Base-by-base conservation (phyloP, 2,329 filamentous ascomycete species). In the Colletotrichum chrysophilum region DNA sequence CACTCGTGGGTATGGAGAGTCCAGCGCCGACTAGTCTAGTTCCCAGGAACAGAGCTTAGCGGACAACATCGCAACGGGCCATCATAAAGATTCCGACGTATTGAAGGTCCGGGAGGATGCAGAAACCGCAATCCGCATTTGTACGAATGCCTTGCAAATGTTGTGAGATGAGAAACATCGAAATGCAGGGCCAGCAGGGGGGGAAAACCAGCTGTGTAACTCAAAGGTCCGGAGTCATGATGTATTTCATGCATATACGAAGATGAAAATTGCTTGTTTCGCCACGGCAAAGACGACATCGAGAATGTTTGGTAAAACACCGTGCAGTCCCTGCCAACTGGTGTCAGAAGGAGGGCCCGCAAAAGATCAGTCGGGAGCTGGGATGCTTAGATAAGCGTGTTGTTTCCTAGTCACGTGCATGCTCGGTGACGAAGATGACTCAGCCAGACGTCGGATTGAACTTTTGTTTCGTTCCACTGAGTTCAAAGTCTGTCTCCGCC, bases 241-340 rank as follows among this genome's bases (percentile, higher is more conserved):
- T 58, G 13, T 36, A 64, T 65, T 58, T 32, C 36, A 14, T 71
- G 48, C 61, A 74, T 58, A 70, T 61, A 71, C 66, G 36, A 66
- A 66, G 36, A 36, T 55, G 60, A 38, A 24, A 36, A 12, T 71
- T 62, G n/a, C 61, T 55, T 55, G 56, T 74, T 74, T 74, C 12
- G 55, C 24, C 28, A 24, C 24, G 36, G 61, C 18, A 58, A 56
- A 26, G 21, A 55, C 16, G 18, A 32, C 24, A 18, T 18, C 16
- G 43, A 26, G 14, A 52, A 24, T 38, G 30, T 26, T 16, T 14
- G 52, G 26, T 21, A 18, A 26, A 26, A 58, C n/a, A 52, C 43
- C 43, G 43, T 52, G 43, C 26, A 12, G 32, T 60, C 58, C 24
- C 28, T 30, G 26, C 28, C 58, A 61, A 43, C 34, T 36, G n/a